phyloP scores from a whole-genome alignment of 2,329 filamentous ascomycete species.

The Ophiobolus disseminans region DNA sequence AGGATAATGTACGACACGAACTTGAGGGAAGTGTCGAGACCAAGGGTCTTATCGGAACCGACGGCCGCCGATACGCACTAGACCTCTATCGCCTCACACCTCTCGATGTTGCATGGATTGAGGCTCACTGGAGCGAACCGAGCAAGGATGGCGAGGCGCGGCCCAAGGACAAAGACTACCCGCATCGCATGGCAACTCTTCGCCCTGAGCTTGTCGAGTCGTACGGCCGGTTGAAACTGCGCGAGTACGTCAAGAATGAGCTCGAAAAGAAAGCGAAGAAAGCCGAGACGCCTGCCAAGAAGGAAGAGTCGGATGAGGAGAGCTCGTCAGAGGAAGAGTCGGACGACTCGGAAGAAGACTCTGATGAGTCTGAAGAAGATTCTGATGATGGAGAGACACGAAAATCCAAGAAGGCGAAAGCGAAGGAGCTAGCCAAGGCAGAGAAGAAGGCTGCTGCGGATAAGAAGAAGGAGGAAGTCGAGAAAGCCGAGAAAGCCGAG shows the following conservation, averaged over 20 bases:
- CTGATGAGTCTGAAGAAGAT: conserved; percentile 59
- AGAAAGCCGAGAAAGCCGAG: no score
- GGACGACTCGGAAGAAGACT: conserved; percentile 29
- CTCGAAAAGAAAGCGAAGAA: conserved; percentile 56
- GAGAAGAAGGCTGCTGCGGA: conserved; percentile 24
- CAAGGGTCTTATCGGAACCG: conserved; percentile 95
- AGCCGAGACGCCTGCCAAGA: conserved; percentile 49
- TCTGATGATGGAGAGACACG: conserved; percentile 66
- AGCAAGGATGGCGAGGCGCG: conserved; percentile 56
- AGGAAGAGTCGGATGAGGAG: conserved; percentile 46
- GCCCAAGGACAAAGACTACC: conserved; percentile 68
- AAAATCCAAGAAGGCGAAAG: conserved; percentile 12
- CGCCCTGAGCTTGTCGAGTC: conserved; percentile 88
- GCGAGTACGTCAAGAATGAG: conserved; percentile 84
- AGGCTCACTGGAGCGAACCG: conserved; percentile 67
- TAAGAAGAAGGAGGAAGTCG: conserved; percentile 24
- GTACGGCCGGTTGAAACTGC: conserved; percentile 83
- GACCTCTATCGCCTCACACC: conserved; percentile 95
- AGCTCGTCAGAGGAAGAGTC: conserved; percentile 25
- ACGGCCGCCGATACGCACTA: conserved; percentile 96
- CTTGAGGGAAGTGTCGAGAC: conserved; percentile 96
- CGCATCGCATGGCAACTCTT: conserved; percentile 94
- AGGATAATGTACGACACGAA: conserved; percentile 87
- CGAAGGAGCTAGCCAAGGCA: conserved; percentile 26
- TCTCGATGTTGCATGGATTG: conserved; percentile 88